A percentile compares a stretch with the other conserved stretches of the same genome.
phyloP scores from a whole-genome alignment of 352 stramenopile species.

The Aphanomyces cochlioides region DNA sequence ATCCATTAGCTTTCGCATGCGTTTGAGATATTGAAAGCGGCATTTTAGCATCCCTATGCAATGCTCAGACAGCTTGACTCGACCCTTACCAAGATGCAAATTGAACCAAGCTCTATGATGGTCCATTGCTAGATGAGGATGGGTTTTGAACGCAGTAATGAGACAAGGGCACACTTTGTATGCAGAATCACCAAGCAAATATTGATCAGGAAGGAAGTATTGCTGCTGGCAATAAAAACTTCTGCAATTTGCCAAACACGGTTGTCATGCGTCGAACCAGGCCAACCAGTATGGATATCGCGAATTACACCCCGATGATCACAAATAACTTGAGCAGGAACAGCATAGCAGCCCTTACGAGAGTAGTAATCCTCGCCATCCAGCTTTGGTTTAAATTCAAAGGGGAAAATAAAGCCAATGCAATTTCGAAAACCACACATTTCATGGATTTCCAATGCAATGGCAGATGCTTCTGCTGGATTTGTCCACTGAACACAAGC shows the following conservation, averaged over 20 bases:
- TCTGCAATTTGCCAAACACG: too few species aligned
- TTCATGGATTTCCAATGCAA: too few species aligned
- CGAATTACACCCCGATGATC: conserved; percentile 33
- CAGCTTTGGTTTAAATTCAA: conserved; percentile 29
- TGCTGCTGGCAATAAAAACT: too few species aligned
- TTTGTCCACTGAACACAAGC: too few species aligned
- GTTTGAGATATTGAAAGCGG: conserved; percentile 32
- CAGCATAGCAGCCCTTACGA: conserved; percentile 32
- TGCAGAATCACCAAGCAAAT: conserved; percentile 36
- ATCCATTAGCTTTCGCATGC: conserved; percentile 29
- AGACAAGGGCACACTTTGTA: conserved; percentile 33
- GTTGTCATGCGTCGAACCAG: conserved; percentile 32
- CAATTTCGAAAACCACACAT: too few species aligned
- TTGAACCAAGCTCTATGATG: conserved; percentile 31
- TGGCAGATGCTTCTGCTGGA: too few species aligned
- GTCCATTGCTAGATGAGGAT: conserved; percentile 23
- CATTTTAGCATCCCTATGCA: conserved; percentile 34
- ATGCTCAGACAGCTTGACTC: conserved; percentile 35
- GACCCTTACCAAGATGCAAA: conserved; percentile 19
- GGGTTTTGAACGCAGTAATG: conserved; percentile 34
- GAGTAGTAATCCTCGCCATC: conserved; percentile 39
- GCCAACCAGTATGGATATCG: conserved; percentile 34
- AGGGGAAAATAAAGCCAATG: too few species aligned
- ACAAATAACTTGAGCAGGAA: conserved; percentile 33
- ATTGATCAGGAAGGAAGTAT: conserved; percentile 32